Conservation (phyloP, 305 asterid genomes). For the Plantago lanceolata region DNA sequence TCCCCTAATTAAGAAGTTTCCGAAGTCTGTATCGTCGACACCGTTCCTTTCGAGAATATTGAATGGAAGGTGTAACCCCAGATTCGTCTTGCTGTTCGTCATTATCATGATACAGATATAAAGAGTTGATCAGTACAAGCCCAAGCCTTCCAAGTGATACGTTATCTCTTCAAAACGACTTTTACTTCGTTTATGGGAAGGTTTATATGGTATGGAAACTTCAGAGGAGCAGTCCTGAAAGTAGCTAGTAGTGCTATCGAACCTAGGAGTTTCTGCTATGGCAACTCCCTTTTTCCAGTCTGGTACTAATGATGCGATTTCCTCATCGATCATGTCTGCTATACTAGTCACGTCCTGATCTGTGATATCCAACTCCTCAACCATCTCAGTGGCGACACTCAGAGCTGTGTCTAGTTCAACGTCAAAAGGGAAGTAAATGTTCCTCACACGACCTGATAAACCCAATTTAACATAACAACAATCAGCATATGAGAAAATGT, state of each 20-base stretch:
- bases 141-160: slow-evolving; percentile 57
- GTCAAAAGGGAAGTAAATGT: slow-evolving; percentile 80
- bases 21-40: neutral
- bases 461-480: slow-evolving; percentile 9
- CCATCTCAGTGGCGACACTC: slow-evolving; percentile 86
- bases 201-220: slow-evolving; percentile 29
- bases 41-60: slow-evolving; percentile 21
- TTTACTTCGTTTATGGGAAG: slow-evolving; percentile 35
- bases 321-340: slow-evolving; percentile 79
- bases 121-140: slow-evolving; percentile 28
- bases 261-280: slow-evolving; percentile 33
- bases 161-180: slow-evolving; percentile 78
- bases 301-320: slow-evolving; percentile 66
- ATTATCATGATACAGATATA: neutral
- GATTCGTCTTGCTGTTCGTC: slow-evolving; percentile 4
- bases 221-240: slow-evolving; percentile 47
- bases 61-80: slow-evolving; percentile 3
- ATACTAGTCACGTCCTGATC: slow-evolving; percentile 84
- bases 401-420: slow-evolving; percentile 66
- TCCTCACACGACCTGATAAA: slow-evolving; percentile 64
- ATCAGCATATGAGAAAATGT: neutral
- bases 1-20: too few relatives aligned
- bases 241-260: slow-evolving; percentile 18
- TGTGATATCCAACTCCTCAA: slow-evolving; percentile 74
- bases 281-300: slow-evolving; percentile 55